Conservation (phyloP, 1,284 basidiomycete species). For the Apiotrichum laibachii region DNA sequence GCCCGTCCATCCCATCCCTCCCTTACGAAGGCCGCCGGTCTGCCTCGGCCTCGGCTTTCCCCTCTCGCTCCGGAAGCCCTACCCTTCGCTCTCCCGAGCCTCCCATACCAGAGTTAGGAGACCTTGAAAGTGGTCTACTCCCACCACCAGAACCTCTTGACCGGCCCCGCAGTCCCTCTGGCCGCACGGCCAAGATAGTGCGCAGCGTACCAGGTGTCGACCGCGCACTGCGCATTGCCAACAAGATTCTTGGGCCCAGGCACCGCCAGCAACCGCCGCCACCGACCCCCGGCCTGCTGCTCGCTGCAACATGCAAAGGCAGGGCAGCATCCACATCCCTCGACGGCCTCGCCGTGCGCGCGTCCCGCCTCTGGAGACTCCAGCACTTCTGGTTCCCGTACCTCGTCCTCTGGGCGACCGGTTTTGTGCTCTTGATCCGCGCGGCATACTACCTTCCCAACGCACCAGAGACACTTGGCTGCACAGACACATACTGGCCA, state of each 20-base stretch:
- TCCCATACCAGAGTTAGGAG: background rate
- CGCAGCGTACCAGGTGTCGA: constrained; percentile 1
- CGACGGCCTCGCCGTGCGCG: constrained; percentile 2
- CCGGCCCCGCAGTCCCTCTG: background rate
- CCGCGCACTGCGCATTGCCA: background rate
- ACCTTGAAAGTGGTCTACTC: background rate
- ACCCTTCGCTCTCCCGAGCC: too few species aligned
- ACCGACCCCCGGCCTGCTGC: background rate
- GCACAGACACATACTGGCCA: constrained; percentile 34
- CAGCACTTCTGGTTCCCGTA: constrained; percentile 23
- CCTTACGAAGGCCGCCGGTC: too few species aligned
- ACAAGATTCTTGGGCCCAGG: constrained; percentile 13
- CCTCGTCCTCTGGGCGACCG: constrained; percentile 32
- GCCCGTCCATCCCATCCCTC: too few species aligned
- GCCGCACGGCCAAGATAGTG: background rate
- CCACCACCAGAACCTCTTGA: background rate
- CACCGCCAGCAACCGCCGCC: constrained; percentile 1
- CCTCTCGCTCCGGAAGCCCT: too few species aligned
- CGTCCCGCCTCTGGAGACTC: constrained; percentile 1
- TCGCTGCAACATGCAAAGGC: background rate
- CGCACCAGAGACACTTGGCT: constrained; percentile 28
- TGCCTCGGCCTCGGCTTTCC: too few species aligned
- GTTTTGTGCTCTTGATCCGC: constrained; percentile 37
- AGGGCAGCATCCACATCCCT: background rate
- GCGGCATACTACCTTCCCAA: constrained; percentile 37